Conservation (phyloP, 2,329 filamentous ascomycete species). For the Mariannaea elegans region DNA sequence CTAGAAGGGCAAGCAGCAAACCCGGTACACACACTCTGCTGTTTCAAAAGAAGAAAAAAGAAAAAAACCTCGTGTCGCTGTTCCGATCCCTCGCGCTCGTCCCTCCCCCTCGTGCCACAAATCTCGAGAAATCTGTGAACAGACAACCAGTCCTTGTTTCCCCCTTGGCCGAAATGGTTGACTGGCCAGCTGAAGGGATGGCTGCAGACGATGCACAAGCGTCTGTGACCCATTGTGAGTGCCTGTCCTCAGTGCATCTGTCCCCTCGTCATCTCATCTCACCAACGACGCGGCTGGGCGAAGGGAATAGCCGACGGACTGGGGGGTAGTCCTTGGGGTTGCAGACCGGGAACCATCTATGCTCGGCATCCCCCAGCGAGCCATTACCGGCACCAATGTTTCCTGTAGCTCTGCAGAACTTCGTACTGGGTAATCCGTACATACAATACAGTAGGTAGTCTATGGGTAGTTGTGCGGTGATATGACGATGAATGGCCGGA, state of each 20-base stretch:
- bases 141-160: conserved; percentile 10
- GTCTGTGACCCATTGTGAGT: conserved; percentile 9
- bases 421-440: no score
- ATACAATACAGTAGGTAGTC: not conserved
- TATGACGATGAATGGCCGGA: not conserved
- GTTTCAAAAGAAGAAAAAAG: conserved; percentile 1
- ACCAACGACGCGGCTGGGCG: conserved; percentile 19
- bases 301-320: conserved; percentile 26
- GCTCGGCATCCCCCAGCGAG: conserved; percentile 6
- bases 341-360: conserved; percentile 15
- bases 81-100: not conserved
- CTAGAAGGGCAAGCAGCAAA: conserved; percentile 9
- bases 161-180: conserved; percentile 1
- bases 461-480: not conserved
- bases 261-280: conserved; percentile 21
- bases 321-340: conserved; percentile 11
- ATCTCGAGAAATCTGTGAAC: conserved; percentile 23
- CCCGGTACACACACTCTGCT: conserved; percentile 4
- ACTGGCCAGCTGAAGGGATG: conserved; percentile 9
- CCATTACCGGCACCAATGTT: conserved; percentile 1
- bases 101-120: conserved; percentile 13
- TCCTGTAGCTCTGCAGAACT: not conserved
- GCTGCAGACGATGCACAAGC: conserved; percentile 21
- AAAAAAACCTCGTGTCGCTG: conserved; percentile 10
- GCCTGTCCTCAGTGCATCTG: no score